These are phyloP conservation scores for Apiotrichum laibachii DNA, from an alignment of 1,284 basidiomycete genomes.

Conservation along the genomic window DNA sequence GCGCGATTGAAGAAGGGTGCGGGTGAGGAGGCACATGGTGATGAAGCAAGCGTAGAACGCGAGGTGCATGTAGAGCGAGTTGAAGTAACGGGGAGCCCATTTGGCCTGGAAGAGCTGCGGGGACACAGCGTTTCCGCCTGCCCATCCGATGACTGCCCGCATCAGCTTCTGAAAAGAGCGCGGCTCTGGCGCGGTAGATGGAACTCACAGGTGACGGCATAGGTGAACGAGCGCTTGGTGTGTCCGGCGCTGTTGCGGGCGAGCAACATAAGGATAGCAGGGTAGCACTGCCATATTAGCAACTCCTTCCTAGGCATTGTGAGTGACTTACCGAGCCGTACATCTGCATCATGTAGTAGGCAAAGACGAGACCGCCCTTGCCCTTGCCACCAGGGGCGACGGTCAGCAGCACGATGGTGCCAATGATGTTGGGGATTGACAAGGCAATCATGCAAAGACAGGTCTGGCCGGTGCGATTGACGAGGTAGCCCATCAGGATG, in stretches of 20 bases:
- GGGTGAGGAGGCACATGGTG: conserved; percentile 12
- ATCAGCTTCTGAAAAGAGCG: not conserved
- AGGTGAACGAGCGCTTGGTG: conserved; percentile 36
- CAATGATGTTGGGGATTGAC: conserved; percentile 30
- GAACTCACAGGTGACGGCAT: conserved; percentile 26
- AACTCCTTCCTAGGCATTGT: not conserved
- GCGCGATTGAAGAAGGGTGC: conserved; percentile 13
- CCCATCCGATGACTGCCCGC: conserved; percentile 22
- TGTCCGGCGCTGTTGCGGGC: conserved; percentile 34
- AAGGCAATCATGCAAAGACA: conserved; percentile 25
- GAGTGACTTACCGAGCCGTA: conserved; percentile 23
- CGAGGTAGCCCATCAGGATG: conserved; percentile 22
- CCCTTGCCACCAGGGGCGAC: conserved; percentile 22
- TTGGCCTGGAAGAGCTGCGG: conserved; percentile 24
- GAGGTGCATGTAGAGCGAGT: conserved; percentile 26
- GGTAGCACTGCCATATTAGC: conserved; percentile 17
- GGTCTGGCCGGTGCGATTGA: conserved; percentile 27
- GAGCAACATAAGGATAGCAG: conserved; percentile 26
- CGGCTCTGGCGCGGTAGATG: too few relatives aligned
- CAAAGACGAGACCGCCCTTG: conserved; percentile 27
- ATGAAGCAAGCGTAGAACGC: conserved; percentile 21
- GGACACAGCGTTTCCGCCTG: conserved; percentile 26
- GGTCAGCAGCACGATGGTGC: conserved; percentile 29
- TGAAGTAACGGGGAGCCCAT: conserved; percentile 29
- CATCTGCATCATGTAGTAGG: conserved; percentile 32